Conservation (phyloP, 805 yeast species). For the Candida verbasci region DNA sequence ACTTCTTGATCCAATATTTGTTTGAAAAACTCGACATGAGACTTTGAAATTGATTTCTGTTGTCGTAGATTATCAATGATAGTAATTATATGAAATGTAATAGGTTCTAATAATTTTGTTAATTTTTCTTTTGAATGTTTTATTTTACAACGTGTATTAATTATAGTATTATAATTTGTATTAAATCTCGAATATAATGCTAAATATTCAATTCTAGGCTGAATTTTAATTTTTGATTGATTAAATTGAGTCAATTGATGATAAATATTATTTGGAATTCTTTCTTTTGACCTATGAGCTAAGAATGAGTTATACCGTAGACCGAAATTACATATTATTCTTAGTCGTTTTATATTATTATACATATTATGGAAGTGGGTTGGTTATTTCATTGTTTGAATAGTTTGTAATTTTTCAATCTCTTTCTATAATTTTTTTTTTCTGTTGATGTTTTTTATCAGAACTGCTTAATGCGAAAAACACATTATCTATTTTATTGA, state of each 20-base stretch:
- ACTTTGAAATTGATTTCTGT: neutral
- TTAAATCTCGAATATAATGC: slow-evolving; percentile 2
- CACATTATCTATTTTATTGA: too few relatives aligned
- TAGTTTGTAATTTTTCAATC: neutral
- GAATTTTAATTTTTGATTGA: slow-evolving; percentile 1
- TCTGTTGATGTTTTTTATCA: too few relatives aligned
- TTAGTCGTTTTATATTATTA: neutral
- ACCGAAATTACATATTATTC: too few relatives aligned
- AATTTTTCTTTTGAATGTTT: slow-evolving; percentile 1
- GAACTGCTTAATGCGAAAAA: slow-evolving; percentile 3
- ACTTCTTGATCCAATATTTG: neutral
- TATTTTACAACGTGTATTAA: slow-evolving; percentile 1
- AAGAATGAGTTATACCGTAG: slow-evolving; percentile 5
- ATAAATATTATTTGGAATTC: slow-evolving; percentile 7
- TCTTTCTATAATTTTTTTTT: neutral
- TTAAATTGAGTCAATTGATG: slow-evolving; percentile 4
- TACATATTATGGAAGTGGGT: slow-evolving; percentile 1
- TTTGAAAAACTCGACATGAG: neutral
- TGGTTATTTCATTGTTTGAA: slow-evolving; percentile 2
- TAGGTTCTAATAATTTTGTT: slow-evolving; percentile 11
- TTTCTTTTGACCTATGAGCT: slow-evolving; percentile 6
- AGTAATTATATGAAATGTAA: slow-evolving; percentile 11
- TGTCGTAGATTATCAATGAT: slow-evolving; percentile 5
- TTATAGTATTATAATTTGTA: neutral
- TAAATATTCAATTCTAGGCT: slow-evolving; percentile 7